Base-by-base conservation (phyloP, 2,329 filamentous ascomycete species). In the Periconia sp. region DNA sequence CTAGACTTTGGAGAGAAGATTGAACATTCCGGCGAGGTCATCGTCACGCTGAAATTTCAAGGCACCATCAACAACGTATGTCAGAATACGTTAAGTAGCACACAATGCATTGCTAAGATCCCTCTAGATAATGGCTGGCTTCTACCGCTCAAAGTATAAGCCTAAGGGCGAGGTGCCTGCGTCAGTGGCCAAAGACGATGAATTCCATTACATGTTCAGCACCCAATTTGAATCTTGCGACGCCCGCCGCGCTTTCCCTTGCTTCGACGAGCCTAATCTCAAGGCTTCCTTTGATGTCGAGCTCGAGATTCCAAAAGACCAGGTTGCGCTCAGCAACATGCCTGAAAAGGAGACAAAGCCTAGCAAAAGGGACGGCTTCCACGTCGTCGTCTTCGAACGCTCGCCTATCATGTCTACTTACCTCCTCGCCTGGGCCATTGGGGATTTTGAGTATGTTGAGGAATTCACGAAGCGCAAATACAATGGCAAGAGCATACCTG, bases 211-310 rank as follows among this genome's bases (percentile, higher is more conserved):
- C 81, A 86, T 77, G 81, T 84, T 96, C 71, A 95, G 89, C 76
- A 99, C 94, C 35, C 94, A 99, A 69, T 99, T 99, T 66, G 94
- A 99, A 77, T 87, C 92, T 32, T 96, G 91, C 64, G 94, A 99
- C 73, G 94, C 94, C 49, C 87, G 94, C 54, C 82, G 92, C 56
- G 92, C 94, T 7, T 96, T 99, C 74, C 94, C 94, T 34, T 99
- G 94, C 76, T 97, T 97, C 65, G 94, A 99, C 66, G 94, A 99
- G 75, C 94, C 94, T 29, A 96, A 95, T 63, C 81, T 97, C 53
- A 99, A 99, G 75, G 90, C 94, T 9, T 92, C 91, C 2, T 97
- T 96, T 65, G 92, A 96, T 70, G 88, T 99, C 46, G 82, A 91
- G 62, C 87, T 99, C 51, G 92, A 97, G 74, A 82, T 96, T 33